These are phyloP conservation scores for Phytomonas serpens DNA, from an alignment of 208 protist genomes.

Conservation along the genomic window DNA sequence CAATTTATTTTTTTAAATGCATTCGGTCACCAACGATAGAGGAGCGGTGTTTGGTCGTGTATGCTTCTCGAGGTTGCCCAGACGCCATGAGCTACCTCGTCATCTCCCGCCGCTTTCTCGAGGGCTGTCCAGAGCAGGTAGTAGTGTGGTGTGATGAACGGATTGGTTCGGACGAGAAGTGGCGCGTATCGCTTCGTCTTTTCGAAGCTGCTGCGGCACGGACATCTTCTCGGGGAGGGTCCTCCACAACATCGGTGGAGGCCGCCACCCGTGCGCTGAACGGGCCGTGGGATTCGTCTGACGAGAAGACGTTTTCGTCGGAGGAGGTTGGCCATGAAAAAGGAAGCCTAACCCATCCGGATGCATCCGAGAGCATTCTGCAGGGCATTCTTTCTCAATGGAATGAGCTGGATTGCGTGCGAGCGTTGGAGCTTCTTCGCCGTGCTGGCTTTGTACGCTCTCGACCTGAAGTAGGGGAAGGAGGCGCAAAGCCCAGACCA, in stretches of 20 bases:
- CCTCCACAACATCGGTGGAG: background rate
- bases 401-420: constrained; percentile 23
- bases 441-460: constrained; percentile 4
- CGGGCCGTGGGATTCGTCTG: too few species aligned
- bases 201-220: constrained; percentile 5
- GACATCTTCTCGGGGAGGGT: background rate
- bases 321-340: constrained; percentile 2
- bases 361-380: background rate
- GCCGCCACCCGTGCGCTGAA: too few species aligned
- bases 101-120: constrained; percentile 30
- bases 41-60: constrained; percentile 44
- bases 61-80: constrained; percentile 20
- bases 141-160: constrained; percentile 49
- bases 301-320: background rate
- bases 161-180: constrained; percentile 13
- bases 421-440: constrained; percentile 27
- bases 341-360: background rate
- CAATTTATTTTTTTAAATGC: constrained; percentile 44
- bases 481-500: background rate
- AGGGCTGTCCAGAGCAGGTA: constrained; percentile 36
- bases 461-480: background rate
- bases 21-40: constrained; percentile 33
- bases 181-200: constrained; percentile 12
- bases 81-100: constrained; percentile 23
- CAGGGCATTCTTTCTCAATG: constrained; percentile 14